A percentile compares a stretch with the other conserved stretches of the same genome.
Conservation (phyloP, 495 filamentous ascomycete species). For the Podospora tetraspora region DNA sequence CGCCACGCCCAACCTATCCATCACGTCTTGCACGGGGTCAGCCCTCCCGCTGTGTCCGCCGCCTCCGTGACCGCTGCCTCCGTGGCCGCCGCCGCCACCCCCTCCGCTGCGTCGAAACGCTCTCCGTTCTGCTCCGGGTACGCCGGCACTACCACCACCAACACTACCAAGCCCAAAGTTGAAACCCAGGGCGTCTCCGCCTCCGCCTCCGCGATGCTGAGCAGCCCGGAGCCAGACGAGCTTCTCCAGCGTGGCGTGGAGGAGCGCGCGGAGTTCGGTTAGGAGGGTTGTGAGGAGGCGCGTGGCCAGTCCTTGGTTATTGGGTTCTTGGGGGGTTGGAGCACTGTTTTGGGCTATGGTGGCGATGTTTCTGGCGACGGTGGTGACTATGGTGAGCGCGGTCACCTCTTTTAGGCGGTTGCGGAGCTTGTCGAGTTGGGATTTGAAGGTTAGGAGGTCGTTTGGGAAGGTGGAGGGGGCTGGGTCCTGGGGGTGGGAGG, state of each 20-base stretch:
- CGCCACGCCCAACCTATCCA: not conserved
- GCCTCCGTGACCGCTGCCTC: too few relatives aligned
- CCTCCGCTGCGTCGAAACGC: too few relatives aligned
- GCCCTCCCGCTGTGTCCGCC: too few relatives aligned
- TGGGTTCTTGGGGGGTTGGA: too few relatives aligned
- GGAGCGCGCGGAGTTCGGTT: not conserved
- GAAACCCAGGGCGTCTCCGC: too few relatives aligned
- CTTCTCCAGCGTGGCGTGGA: not conserved
- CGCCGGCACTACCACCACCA: too few relatives aligned
- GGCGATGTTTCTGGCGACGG: not conserved
- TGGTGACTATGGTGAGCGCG: not conserved
- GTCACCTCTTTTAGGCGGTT: not conserved
- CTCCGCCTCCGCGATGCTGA: not conserved
- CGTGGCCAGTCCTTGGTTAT: too few relatives aligned
- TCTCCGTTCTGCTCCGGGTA: too few relatives aligned
- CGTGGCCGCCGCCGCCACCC: too few relatives aligned
- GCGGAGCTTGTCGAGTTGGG: not conserved
- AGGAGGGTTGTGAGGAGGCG: not conserved
- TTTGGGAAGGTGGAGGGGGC: not conserved
- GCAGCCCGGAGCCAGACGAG: not conserved
- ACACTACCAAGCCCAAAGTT: too few relatives aligned
- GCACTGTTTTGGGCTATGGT: not conserved
- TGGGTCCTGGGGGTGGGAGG: not conserved
- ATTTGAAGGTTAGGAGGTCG: not conserved
- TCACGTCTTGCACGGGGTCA: not conserved